Conservation (phyloP, 2,329 filamentous ascomycete species). For the Hyphodiscus sp. region DNA sequence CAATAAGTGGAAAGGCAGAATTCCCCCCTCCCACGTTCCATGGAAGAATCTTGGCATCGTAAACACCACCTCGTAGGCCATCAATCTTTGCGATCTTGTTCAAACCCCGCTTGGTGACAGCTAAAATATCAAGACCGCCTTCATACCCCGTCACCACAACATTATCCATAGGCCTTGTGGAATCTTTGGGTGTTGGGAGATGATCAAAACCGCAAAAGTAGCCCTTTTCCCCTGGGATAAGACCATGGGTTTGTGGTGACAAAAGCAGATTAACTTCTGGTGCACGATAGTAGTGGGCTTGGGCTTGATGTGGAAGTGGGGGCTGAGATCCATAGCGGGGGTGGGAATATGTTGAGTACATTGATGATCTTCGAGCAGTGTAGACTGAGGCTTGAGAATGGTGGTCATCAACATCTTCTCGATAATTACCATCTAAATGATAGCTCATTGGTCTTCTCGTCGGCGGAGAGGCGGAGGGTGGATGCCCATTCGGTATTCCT, state of each 20-base stretch:
- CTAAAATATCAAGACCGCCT: constrained; percentile 70
- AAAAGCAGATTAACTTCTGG: constrained; percentile 64
- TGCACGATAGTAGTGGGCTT: constrained; percentile 70
- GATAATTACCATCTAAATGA: constrained; percentile 32
- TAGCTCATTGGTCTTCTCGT: constrained; percentile 46
- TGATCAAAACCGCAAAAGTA: constrained; percentile 80
- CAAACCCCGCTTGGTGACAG: constrained; percentile 64
- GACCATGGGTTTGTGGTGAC: constrained; percentile 41
- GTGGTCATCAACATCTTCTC: constrained; percentile 40
- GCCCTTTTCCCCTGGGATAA: constrained; percentile 60
- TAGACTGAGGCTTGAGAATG: constrained; percentile 37
- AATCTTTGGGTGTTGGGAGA: constrained; percentile 39
- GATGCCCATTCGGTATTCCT: constrained; percentile 17
- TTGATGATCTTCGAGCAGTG: constrained; percentile 41
- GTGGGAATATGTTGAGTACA: constrained; percentile 42
- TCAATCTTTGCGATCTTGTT: constrained; percentile 65
- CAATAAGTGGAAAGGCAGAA: constrained; percentile 62
- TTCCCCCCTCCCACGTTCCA: constrained; percentile 52
- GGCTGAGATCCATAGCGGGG: constrained; percentile 45
- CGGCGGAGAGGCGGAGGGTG: constrained; percentile 28
- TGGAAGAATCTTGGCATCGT: constrained; percentile 76
- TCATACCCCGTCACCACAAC: constrained; percentile 73
- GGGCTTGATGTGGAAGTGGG: constrained; percentile 68
- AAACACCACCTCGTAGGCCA: constrained; percentile 71
- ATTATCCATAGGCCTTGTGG: constrained; percentile 42